Evolutionary conservation across 2,329 filamentous ascomycete species (phyloP).

Genomic region (Arthrinium puccinioides): DNA sequence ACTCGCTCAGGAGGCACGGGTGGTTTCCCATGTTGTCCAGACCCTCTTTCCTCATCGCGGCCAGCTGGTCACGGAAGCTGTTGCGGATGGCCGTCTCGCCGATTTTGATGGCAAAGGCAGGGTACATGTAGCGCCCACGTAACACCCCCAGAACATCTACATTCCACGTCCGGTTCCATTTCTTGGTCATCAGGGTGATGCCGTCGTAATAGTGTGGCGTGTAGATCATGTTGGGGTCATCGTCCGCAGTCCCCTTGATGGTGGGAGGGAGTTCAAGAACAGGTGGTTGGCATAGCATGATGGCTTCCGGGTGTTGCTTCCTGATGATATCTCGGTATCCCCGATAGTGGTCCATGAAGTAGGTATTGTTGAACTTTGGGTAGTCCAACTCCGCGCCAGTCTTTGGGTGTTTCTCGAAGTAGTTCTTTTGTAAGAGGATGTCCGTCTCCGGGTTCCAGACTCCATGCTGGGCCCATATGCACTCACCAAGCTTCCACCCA

Average conservation of each 20-base stretch:
- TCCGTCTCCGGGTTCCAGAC: constrained; percentile 84
- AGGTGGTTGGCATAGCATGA: constrained; percentile 86
- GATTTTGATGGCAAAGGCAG: constrained; percentile 85
- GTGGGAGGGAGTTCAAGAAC: constrained; percentile 85
- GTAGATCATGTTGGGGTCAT: constrained; percentile 86
- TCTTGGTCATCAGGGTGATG: constrained; percentile 93
- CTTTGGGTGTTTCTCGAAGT: constrained; percentile 73
- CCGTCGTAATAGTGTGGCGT: constrained; percentile 96
- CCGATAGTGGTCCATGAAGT: constrained; percentile 83
- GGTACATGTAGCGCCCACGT: constrained; percentile 79
- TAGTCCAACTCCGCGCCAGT: constrained; percentile 72
- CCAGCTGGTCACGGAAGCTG: constrained; percentile 82
- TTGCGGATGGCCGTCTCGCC: constrained; percentile 93
- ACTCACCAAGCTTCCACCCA: constrained; percentile 88
- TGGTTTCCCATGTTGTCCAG: constrained; percentile 82
- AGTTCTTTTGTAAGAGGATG: constrained; percentile 72
- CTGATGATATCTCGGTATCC: constrained; percentile 70
- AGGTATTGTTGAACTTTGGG: constrained; percentile 80
- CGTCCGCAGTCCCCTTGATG: constrained; percentile 81
- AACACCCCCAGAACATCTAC: constrained; percentile 91
- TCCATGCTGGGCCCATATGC: constrained; percentile 93
- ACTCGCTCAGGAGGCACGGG: constrained; percentile 86
- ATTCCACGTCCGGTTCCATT: constrained; percentile 97
- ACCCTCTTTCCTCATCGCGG: constrained; percentile 77
- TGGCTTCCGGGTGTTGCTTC: constrained; percentile 66